Conservation (phyloP, 2,329 filamentous ascomycete genomes). For the Onygenales sp. region DNA sequence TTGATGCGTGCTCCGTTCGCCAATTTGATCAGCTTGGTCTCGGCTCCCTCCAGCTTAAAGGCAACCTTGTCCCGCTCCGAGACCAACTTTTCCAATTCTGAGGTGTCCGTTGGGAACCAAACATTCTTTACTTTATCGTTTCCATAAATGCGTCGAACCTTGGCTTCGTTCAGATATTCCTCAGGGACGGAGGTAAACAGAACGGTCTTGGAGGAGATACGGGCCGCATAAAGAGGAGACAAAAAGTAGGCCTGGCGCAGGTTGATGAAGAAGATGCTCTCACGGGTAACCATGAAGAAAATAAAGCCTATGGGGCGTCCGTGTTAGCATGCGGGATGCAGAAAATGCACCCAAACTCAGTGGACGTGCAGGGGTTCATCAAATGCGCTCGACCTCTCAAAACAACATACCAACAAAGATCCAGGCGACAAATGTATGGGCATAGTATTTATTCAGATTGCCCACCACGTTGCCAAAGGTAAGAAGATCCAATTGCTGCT, state of each 20-base stretch:
- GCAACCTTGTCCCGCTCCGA: slow-evolving; percentile 72
- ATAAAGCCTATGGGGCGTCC: slow-evolving; percentile 53
- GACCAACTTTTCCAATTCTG: slow-evolving; percentile 70
- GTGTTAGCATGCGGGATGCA: background rate
- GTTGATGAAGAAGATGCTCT: slow-evolving; percentile 87
- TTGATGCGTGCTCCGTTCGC: slow-evolving; percentile 66
- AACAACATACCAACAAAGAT: slow-evolving; percentile 55
- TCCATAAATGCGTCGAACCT: slow-evolving; percentile 71
- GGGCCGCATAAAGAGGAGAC: slow-evolving; percentile 71
- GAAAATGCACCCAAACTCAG: background rate
- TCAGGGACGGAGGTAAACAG: slow-evolving; percentile 79
- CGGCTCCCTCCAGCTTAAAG: slow-evolving; percentile 73
- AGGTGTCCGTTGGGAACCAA: slow-evolving; percentile 72
- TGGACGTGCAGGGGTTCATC: background rate
- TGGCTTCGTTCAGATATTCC: slow-evolving; percentile 66
- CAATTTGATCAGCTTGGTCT: slow-evolving; percentile 72
- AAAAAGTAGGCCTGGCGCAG: slow-evolving; percentile 85
- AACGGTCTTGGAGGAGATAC: slow-evolving; percentile 82
- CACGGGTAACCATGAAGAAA: slow-evolving; percentile 77
- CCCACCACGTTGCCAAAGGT: slow-evolving; percentile 66
- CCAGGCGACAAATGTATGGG: slow-evolving; percentile 72
- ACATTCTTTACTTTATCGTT: slow-evolving; percentile 65
- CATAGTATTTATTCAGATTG: slow-evolving; percentile 61
- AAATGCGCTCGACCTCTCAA: background rate
- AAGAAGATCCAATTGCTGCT: slow-evolving; percentile 63